Percentiles rank a stretch among this genome's conserved stretches.
Conservation (phyloP, 257 asterid species). For the Misopates orontium region DNA sequence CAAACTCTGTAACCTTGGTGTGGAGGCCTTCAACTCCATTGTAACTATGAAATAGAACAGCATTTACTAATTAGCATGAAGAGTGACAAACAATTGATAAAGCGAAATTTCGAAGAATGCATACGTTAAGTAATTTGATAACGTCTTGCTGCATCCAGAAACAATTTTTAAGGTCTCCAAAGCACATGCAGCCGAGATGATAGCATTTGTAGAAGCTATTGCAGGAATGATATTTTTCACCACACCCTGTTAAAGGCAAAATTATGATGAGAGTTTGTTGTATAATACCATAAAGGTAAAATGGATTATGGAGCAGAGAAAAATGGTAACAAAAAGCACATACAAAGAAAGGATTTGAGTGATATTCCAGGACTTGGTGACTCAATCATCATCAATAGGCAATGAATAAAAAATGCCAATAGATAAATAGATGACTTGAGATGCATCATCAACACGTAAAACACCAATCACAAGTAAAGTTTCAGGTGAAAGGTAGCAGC, state of each 20-base stretch:
- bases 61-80: not conserved
- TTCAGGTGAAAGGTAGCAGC: conserved; percentile 22
- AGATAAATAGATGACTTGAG: conserved; percentile 12
- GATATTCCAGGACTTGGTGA: not conserved
- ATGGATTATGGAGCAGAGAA: conserved; percentile 5
- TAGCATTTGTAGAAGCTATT: conserved; percentile 95
- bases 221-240: conserved; percentile 99
- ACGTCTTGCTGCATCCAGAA: conserved; percentile 90
- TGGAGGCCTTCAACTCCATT: conserved; percentile 98
- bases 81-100: not conserved
- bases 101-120: not conserved
- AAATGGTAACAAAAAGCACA: conserved; percentile 20
- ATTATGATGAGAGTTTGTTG: conserved; percentile 10
- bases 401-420: not conserved
- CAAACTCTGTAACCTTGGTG: conserved; percentile 86
- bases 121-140: conserved; percentile 87
- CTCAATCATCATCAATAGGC: conserved; percentile 18
- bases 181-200: conserved; percentile 95
- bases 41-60: conserved; percentile 47
- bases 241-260: conserved; percentile 66
- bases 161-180: conserved; percentile 94
- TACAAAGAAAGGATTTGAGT: not conserved
- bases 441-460: conserved; percentile 11
- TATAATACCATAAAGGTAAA: not conserved
- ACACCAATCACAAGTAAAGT: not conserved